A percentile compares a stretch with the other conserved stretches of the same genome.
phyloP scores from a whole-genome alignment of 495 filamentous ascomycete genomes.

The Mytilinidion resinicola region DNA sequence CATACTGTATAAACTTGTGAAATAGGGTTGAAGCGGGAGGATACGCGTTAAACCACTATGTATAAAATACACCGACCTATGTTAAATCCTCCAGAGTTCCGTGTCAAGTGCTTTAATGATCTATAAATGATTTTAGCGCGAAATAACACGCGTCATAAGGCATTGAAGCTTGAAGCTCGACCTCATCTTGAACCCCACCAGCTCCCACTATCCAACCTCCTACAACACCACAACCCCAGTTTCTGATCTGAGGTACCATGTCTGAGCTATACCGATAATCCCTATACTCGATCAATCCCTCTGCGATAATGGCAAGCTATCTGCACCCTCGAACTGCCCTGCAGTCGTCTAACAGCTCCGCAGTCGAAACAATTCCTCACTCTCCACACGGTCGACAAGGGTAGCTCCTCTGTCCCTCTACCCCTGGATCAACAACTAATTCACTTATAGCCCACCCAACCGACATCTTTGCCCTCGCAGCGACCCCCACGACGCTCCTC shows the following conservation, averaged over 20 bases:
- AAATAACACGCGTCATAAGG: too few relatives aligned
- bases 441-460: conserved; percentile 65
- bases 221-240: not conserved
- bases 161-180: not conserved
- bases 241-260: not conserved
- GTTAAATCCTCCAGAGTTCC: too few relatives aligned
- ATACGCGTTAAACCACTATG: too few relatives aligned
- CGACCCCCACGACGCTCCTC: conserved; percentile 68
- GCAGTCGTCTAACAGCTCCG: not conserved
- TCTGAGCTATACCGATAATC: not conserved
- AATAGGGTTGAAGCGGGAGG: not conserved
- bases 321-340: not conserved
- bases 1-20: not conserved
- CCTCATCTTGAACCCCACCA: not conserved
- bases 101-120: too few relatives aligned
- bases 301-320: conserved; percentile 10
- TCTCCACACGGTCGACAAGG: conserved; percentile 80
- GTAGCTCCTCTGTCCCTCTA: conserved; percentile 39
- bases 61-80: too few relatives aligned
- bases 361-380: conserved; percentile 98
- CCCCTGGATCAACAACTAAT: not conserved
- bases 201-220: not conserved
- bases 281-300: not conserved
- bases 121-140: too few relatives aligned
- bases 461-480: conserved; percentile 84